Percentiles rank a stretch among this genome's conserved stretches.
These are phyloP conservation scores for Cyberlindnera euphorbiiphila DNA, from an alignment of 805 yeast species.

Conservation along the genomic window DNA sequence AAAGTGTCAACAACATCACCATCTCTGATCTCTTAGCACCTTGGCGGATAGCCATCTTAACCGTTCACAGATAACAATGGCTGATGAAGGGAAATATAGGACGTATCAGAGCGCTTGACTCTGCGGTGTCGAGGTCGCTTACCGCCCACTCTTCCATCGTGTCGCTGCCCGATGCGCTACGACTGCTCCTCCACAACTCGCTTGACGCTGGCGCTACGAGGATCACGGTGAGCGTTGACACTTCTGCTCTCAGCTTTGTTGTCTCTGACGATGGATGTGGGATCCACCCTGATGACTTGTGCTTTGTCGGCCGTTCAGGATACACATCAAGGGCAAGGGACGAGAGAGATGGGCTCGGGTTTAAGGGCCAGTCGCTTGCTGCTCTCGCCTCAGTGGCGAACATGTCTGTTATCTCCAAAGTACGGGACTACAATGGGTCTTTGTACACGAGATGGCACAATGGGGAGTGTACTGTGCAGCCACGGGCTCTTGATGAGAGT, in stretches of 20 bases:
- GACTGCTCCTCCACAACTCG: conserved; percentile 52
- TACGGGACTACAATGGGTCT: conserved; percentile 26
- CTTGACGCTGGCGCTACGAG: conserved; percentile 48
- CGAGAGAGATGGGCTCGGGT: conserved; percentile 47
- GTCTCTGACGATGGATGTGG: conserved; percentile 77
- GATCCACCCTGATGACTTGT: conserved; percentile 45
- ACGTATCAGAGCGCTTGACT: conserved; percentile 7
- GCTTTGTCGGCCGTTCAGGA: conserved; percentile 26
- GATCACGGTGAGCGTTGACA: conserved; percentile 36
- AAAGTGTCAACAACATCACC: background rate
- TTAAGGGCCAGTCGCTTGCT: conserved; percentile 67
- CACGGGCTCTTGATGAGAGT: conserved; percentile 8
- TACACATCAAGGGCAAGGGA: conserved; percentile 1
- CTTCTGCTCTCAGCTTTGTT: conserved; percentile 30
- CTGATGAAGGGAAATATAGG: background rate
- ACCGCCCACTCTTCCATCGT: conserved; percentile 28
- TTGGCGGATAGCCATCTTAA: too few species aligned
- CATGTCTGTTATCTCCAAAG: conserved; percentile 46
- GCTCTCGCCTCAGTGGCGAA: conserved; percentile 47
- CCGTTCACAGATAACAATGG: too few species aligned
- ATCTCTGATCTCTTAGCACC: too few species aligned
- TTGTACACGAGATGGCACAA: conserved; percentile 23
- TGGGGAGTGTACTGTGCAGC: conserved; percentile 15
- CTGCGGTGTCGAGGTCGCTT: conserved; percentile 8
- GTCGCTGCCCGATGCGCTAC: conserved; percentile 38